These are phyloP conservation scores for Mucor sp. DNA, from an alignment of 371 early-diverging fungal species.

Conservation along the genomic window DNA sequence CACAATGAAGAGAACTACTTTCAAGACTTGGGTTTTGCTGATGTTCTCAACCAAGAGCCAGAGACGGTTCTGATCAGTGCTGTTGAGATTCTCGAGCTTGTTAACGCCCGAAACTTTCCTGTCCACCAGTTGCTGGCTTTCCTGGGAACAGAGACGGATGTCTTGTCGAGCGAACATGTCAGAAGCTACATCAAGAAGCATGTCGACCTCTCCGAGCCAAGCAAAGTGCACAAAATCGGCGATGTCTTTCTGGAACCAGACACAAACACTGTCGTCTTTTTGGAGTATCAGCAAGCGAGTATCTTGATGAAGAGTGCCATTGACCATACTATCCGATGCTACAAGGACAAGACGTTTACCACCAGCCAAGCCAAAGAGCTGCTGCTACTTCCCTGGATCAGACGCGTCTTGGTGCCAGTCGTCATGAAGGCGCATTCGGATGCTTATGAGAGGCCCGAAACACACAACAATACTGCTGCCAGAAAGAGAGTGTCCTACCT, in stretches of 20 bases:
- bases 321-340: neutral
- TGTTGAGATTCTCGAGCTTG: neutral
- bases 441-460: no score
- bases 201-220: neutral
- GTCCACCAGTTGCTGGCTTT: neutral
- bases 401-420: neutral
- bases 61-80: neutral
- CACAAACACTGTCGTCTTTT: neutral
- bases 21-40: neutral
- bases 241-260: neutral
- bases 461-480: neutral
- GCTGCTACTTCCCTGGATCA: neutral
- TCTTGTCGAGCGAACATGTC: neutral
- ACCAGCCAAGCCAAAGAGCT: neutral
- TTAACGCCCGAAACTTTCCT: neutral
- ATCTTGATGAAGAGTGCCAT: neutral
- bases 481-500: neutral
- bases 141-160: neutral
- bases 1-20: neutral
- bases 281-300: neutral
- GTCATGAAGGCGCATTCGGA: neutral
- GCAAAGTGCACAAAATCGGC: neutral
- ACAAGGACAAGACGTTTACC: neutral
- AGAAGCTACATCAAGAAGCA: neutral
- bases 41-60: neutral